phyloP scores from a whole-genome alignment of 2,329 filamentous ascomycete genomes.

The Lasiodiplodia hormozganensis region DNA sequence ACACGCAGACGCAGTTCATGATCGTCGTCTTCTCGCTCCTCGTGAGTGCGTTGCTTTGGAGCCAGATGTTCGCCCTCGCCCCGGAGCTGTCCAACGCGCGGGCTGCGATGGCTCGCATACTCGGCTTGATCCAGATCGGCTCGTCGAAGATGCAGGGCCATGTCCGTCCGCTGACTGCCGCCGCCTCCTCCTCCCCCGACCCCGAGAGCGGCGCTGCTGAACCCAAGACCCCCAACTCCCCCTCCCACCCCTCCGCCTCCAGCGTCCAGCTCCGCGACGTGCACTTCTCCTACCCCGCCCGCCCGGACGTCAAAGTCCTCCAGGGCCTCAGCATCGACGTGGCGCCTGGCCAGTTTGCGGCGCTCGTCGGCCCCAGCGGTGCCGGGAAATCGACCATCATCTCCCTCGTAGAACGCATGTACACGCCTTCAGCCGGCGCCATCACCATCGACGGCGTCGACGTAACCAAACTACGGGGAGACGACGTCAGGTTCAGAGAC shows the following conservation, averaged over 20 bases:
- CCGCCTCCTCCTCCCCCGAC: neutral
- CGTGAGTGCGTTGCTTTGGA: constrained; percentile 74
- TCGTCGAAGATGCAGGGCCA: neutral
- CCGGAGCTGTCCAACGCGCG: constrained; percentile 74
- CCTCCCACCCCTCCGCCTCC: constrained; percentile 29
- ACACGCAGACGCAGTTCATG: constrained; percentile 73
- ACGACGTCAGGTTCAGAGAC: neutral
- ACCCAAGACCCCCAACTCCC: constrained; percentile 27
- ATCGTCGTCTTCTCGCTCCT: constrained; percentile 75
- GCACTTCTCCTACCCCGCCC: constrained; percentile 70
- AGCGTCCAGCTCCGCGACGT: constrained; percentile 65
- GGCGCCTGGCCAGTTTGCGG: constrained; percentile 65
- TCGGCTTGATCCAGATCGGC: constrained; percentile 41
- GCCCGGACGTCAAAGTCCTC: constrained; percentile 65
- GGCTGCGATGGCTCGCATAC: constrained; percentile 65
- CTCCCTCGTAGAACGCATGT: constrained; percentile 60
- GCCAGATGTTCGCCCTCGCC: constrained; percentile 76
- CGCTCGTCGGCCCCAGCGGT: constrained; percentile 70
- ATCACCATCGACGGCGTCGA: constrained; percentile 59
- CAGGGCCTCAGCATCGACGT: constrained; percentile 63
- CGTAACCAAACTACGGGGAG: constrained; percentile 56
- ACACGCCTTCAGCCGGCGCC: constrained; percentile 57
- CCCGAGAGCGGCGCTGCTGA: constrained; percentile 33
- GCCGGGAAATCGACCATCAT: constrained; percentile 73
- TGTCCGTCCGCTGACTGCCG: constrained; percentile 32